Evolutionary conservation across 768 basidiomycete genomes (phyloP), one percentile per base, ranked within the genome.

Genomic region (Dentipellis fragilis): DNA sequence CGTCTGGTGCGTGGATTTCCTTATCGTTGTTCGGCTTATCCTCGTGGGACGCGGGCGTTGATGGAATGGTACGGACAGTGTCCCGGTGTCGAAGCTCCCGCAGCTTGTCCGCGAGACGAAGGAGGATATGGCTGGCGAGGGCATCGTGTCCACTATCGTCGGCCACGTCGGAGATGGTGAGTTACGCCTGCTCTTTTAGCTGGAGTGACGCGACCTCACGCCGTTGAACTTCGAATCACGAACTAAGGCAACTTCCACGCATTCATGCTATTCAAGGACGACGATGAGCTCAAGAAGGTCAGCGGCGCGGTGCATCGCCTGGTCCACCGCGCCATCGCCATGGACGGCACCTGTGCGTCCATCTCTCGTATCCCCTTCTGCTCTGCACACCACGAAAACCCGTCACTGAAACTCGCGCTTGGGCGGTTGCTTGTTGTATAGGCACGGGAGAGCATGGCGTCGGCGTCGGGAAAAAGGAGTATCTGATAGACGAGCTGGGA

Each of bases 401-500:
- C 23, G 29, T 38, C 17, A 42, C n/a, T 61, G n/a, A 29, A 29
- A 54, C 59, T 49, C 36, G 39, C 4, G 22, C 3, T 16, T 39
- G 47, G 10, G 12, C 40, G n/a, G 37, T 9, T 49, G 3, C 6
- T 29, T 6, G 29, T 29, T 29, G 6, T 29, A 53, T 58, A 89
- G 85, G 85, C 61, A 89, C 87, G 3, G 89, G 89, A 10, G 90
- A 93, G 67, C 91, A 93, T 66, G 91, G 91, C 0, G 85, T 93
- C 12, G 91, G 92, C 1, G 69, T 93, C 7, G 91, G 91, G 9
- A 93, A 93, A 72, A 86, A 82, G 62, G 80, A 87, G 63, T 95
- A 89, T 67, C 78, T 97, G 2, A 67, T 72, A 14, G 77, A 84
- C 17, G 94, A 97, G 67, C 78, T 97, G 0, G 94, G 94, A 0